Conservation (phyloP, 2,329 filamentous ascomycete genomes). For the Colletotrichum tropicicola region DNA sequence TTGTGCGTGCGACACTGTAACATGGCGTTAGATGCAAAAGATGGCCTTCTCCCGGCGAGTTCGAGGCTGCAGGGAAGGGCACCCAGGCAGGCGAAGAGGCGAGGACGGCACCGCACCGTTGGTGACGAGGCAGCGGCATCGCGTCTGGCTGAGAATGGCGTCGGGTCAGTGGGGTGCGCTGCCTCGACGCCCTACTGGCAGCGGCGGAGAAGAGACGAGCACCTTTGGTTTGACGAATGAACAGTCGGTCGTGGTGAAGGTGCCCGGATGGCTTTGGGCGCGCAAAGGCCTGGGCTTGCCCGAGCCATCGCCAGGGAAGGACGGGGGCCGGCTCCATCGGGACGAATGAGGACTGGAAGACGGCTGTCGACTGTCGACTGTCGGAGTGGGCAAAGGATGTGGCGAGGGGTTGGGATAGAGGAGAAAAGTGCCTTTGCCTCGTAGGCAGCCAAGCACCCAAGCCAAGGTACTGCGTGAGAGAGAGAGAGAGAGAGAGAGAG, state of each 20-base stretch:
- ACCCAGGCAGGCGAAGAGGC: too few species aligned
- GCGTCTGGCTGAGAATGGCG: too few species aligned
- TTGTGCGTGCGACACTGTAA: neutral
- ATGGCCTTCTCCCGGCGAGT: neutral
- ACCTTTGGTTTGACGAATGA: neutral
- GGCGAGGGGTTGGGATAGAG: neutral
- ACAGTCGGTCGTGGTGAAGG: neutral
- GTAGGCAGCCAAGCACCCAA: too few species aligned
- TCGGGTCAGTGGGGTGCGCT: too few species aligned
- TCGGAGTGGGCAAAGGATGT: neutral
- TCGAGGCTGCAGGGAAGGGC: neutral
- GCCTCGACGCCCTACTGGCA: too few species aligned
- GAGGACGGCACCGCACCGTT: too few species aligned
- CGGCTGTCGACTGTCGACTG: too few species aligned
- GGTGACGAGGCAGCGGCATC: too few species aligned
- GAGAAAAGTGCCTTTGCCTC: too few species aligned
- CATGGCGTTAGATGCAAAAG: too few species aligned
- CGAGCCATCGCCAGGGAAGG: neutral
- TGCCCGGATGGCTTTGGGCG: conserved; percentile 1
- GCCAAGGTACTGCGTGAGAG: neutral
- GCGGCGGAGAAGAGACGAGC: too few species aligned
- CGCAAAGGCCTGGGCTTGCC: conserved; percentile 1
- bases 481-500: too few species aligned
- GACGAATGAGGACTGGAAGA: neutral
- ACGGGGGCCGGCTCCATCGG: neutral